Base-by-base conservation (phyloP, 1,284 basidiomycete genomes). In the Neotropicomus parvogracilis region DNA sequence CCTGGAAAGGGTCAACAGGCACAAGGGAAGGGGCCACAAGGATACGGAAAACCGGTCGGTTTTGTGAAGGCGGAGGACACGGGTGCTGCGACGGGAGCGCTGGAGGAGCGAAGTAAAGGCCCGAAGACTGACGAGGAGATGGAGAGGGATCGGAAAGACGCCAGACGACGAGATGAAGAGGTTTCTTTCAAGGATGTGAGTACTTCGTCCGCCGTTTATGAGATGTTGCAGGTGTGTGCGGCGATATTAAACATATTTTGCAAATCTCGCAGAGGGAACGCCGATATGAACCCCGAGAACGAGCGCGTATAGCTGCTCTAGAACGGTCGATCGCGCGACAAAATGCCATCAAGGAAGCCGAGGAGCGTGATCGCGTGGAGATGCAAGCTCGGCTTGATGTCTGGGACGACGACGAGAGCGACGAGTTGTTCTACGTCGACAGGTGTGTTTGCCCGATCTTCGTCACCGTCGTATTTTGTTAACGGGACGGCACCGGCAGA, bases 351-450 rank as follows among this genome's bases (percentile, higher is more conserved):
- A 78, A 75, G 35, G 88, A 91, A 46, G 79, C 81, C 4, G 87
- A 93, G 60, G 83, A 87, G 27, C 78, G 83, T 6, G 88, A 88
- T 58, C 74, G 79, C 13, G 60, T 80, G 13, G 83, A 87, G 61
- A 85, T 90, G 75, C 77, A 79, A 28, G 75, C 82, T 21, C 76
- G 86, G 4, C 70, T 94, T 20, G 85, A 87, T 50, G 69, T 85
- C 2, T 95, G 89, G 88, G 91, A 95, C 59, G 92, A 95, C 59
- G 92, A 95, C 53, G 88, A 92, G 62, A 87, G 86, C 54, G 88
- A 89, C 53, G 91, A 94, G 56, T 60, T 82, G 21, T 95, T 91
- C 69, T 94, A 92, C 59, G 77, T 85, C 33, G 92, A 95, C 60
- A 79, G 91, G 84, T 88, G 55, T 53, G 72, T 59, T 11, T 12